Percentiles rank a stretch among this genome's conserved stretches.
These are phyloP conservation scores for Stephania yunnanensis DNA, from an alignment of 164 flowering plant genomes.

Conservation along the genomic window DNA sequence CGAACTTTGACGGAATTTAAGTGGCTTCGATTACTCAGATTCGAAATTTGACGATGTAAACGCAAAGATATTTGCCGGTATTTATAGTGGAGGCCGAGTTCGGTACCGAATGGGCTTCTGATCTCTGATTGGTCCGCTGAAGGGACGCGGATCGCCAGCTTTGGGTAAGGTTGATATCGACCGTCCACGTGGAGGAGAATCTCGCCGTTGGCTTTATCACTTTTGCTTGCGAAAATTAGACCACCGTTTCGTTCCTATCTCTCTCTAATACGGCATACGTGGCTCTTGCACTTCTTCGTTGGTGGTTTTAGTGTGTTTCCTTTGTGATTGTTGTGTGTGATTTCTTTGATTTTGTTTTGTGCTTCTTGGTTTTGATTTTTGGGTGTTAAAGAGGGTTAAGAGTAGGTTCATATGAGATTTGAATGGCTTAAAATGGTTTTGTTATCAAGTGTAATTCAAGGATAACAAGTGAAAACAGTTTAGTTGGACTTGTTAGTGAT, in stretches of 20 bases:
- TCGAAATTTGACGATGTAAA: background rate
- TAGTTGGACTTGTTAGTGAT: background rate
- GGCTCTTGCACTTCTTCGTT: background rate
- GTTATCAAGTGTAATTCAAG: background rate
- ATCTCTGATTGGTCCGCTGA: conserved; percentile 15
- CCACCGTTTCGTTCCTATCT: background rate
- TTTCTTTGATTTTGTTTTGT: background rate
- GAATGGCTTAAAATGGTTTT: conserved; percentile 4
- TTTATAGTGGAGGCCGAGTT: conserved; percentile 10
- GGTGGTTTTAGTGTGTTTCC: conserved; percentile 9
- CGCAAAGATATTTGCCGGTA: background rate
- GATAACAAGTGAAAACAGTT: background rate
- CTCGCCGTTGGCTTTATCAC: conserved; percentile 2
- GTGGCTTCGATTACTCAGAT: too few species aligned
- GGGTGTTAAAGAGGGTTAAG: background rate
- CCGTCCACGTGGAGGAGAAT: conserved; percentile 3
- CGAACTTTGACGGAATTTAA: too few species aligned
- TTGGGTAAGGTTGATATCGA: background rate
- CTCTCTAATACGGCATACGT: background rate
- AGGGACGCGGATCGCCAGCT: conserved; percentile 10
- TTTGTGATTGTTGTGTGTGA: background rate
- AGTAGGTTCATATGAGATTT: background rate
- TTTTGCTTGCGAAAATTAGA: background rate
- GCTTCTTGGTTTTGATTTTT: background rate
- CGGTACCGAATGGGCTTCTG: background rate